phyloP scores from a whole-genome alignment of 306 rosid species.

The Pyrus communis region DNA sequence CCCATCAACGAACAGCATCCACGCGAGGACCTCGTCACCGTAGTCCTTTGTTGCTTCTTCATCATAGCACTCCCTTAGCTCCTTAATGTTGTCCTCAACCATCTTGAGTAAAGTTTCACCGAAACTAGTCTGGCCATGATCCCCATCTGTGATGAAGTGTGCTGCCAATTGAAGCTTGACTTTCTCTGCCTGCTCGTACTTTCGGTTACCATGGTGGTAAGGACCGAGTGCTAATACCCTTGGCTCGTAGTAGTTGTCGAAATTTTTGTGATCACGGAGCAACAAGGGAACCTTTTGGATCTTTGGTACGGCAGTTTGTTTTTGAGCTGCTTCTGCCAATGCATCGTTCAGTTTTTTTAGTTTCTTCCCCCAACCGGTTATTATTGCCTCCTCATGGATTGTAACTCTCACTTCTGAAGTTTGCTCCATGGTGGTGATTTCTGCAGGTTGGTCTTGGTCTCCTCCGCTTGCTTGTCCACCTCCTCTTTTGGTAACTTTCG shows the following conservation, averaged over 20 bases:
- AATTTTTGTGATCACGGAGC: neutral
- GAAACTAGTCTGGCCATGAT: fast-evolving
- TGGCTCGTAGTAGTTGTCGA: neutral
- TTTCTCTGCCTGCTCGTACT: too few relatives aligned
- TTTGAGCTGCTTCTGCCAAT: neutral
- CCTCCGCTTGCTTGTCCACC: neutral
- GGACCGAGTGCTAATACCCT: constrained; percentile 14
- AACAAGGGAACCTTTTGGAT: neutral
- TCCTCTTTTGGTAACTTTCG: neutral
- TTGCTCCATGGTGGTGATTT: neutral
- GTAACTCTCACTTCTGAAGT: neutral
- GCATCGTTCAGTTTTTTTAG: neutral
- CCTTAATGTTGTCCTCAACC: neutral
- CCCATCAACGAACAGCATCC: neutral
- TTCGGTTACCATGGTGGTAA: neutral
- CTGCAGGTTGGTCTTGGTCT: neutral
- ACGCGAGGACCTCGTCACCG: neutral
- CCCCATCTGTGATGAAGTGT: neutral
- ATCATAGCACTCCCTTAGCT: neutral
- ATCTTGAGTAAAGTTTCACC: neutral
- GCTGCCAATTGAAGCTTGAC: neutral
- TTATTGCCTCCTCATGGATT: neutral
- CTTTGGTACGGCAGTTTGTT: neutral
- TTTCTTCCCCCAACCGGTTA: too few relatives aligned
- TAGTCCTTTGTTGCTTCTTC: neutral